Evolutionary conservation across 1,284 basidiomycete genomes (phyloP), one percentile per base, ranked within the genome.

Genomic region (Cutaneotrichosporon sp.): DNA sequence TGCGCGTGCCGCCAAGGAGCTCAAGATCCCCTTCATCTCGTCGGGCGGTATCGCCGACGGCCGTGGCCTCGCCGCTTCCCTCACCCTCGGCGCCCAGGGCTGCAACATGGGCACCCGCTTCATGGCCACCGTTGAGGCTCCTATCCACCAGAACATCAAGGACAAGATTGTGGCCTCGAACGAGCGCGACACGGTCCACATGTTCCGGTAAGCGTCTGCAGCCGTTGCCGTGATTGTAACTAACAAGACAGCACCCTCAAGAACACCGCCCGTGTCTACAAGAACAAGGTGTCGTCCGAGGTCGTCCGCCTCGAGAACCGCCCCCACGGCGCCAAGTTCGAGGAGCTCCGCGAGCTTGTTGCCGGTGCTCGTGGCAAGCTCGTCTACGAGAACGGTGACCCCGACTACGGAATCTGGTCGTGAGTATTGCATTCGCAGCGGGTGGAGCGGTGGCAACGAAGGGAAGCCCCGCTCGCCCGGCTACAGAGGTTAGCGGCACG

Each of bases 61-160:
- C 3, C 86, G 89, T 33, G 93, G 94, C 4, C 81, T 97, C 59
- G 92, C 88, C 14, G 87, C 89, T 29, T 89, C 89, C 5, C 82
- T 97, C 52, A 85, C 91, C 7, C 82, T 97, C 4, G 94, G 95
- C 59, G 91, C 93, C 14, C 51, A 89, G 86, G 92, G 92, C 46
- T 83, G 89, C 9, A 95, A 93, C 74, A 91, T 93, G 89, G 92
- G 64, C 51, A 69, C 69, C 1, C 69, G 73, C 46, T 78, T 76
- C 67, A 78, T 78, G 75, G 73, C 70, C 63, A 81, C 82, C 29
- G 71, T 71, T 34, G 80, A 81, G 71, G 87, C 90, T 59, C 87
- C 91, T 20, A 93, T 95, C 64, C 92, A 97, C 79, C 84, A 90
- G 67, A 90, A 87, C 68, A 91, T 97, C 84, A 97, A 97, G 80